Conservation (phyloP, 768 basidiomycete species). For the Suillus tomentosus region DNA sequence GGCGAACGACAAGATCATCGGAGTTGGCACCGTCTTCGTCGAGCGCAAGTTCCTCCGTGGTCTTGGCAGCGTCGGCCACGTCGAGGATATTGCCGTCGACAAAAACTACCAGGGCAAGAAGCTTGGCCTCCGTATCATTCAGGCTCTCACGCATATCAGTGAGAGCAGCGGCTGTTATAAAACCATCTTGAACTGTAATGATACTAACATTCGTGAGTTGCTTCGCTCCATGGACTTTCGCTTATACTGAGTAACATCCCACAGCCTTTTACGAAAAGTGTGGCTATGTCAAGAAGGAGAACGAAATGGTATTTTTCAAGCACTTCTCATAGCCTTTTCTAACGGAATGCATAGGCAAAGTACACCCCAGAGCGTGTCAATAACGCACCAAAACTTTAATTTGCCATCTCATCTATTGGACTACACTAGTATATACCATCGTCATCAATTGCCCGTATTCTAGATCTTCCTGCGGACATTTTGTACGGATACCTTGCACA, state of each 20-base stretch:
- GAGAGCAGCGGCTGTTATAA: conserved; percentile 87
- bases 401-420: conserved; percentile 15
- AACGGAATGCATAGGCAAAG: conserved; percentile 47
- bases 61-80: conserved; percentile 88
- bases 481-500: neutral
- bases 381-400: conserved; percentile 20
- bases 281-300: conserved; percentile 88
- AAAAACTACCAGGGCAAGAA: conserved; percentile 88
- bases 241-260: conserved; percentile 12
- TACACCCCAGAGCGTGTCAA: conserved; percentile 48
- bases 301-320: conserved; percentile 79
- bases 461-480: conserved; percentile 15
- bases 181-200: conserved; percentile 95
- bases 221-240: conserved; percentile 2
- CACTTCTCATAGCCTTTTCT: neutral
- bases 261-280: conserved; percentile 97
- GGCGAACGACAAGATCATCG: conserved; percentile 77
- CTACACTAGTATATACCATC: conserved; percentile 11
- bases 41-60: conserved; percentile 94
- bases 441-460: conserved; percentile 14
- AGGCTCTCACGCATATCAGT: conserved; percentile 82
- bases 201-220: conserved; percentile 85
- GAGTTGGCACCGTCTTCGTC: conserved; percentile 79
- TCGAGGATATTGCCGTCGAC: conserved; percentile 97
- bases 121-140: conserved; percentile 84